Evolutionary conservation across 768 basidiomycete species (phyloP), one percentile per base, ranked within the genome.

Genomic region (Astraeus odoratus): DNA sequence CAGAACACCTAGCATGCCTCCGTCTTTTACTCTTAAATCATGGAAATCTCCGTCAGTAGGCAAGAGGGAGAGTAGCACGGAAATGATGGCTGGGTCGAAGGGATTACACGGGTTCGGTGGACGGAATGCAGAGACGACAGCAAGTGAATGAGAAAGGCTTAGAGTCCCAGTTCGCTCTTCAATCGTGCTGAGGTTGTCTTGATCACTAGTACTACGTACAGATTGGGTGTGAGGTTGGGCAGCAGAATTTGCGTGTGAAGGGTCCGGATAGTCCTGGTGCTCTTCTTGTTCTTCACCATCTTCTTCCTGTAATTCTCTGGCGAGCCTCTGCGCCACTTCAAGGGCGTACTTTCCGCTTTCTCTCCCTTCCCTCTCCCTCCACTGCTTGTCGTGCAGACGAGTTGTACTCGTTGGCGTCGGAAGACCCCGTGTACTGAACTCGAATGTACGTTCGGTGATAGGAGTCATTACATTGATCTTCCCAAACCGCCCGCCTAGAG

Each of bases 401-500:
- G 69, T 46, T 61, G 71, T 52, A 72, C 75, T 29, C 74, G 59
- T 54, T 52, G 68, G 49, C 48, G 64, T 56, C 37, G 66, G 64
- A 31, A 66, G 54, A 19, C 61, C 61, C 47, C 78, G 70, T 13
- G 79, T 84, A 53, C 80, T 84, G 59, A 73, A 94, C 64, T 98
- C 96, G 56, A 78, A 78, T 8, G 96, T 98, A 33, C 94, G 75
- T 64, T 99, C 96, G 10, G 90, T 90, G 63, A 98, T 97, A 3
- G 96, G 95, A 8, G 95, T 98, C 92, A 99, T 93, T 45, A 94
- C 83, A 57, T 86, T 82, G 66, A 97, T 87, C 47, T 76, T 73
- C 27, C 85, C 86, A 58, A 88, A 86, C 22, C 87, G 77, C 15
- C 86, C 82, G 13, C 83, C 84, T 41, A 83, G 69, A 23, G 85